Base-by-base conservation (phyloP, 768 basidiomycete species). In the Lactarius trivialis region DNA sequence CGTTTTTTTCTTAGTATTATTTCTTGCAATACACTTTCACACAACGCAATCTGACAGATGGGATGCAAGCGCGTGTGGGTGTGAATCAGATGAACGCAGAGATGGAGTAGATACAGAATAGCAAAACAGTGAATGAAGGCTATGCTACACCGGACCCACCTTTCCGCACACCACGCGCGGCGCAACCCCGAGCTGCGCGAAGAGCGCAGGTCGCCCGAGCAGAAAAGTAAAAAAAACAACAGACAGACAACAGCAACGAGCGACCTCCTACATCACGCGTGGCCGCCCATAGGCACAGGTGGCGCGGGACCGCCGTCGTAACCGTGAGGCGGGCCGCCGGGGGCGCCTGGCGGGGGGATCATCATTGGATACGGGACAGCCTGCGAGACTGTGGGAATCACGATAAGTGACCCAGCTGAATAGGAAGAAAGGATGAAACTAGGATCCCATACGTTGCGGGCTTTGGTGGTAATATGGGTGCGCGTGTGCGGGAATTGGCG, bases 361-460 rank as follows among this genome's bases (percentile, higher is more conserved):
- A 93, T 93, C 88, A 91, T 89, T n/a, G 82, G 86, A 72, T 93
- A 93, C 52, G 89, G 87, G 66, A 89, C 84, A 36, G 91, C 89
- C 68, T 92, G 91, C 74, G 86, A 85, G 72, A 93, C 91, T 93
- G 75, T 65, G 56, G 30, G 39, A 24, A 24, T 33, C 14, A 6
- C 19, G 48, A 55, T 60, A 21, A 60, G 48, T 17, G 24, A 21
- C 11, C 26, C 21, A 24, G 43, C 14, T 32, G 39, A 60, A 61
- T 70, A 67, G 60, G 60, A 62, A 60, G 55, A 68, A 64, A 69
- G 37, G 64, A 55, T 17, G 51, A 49, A n/a, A 61, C 52, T 39
- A 57, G 56, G 24, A 19, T 39, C 34, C 71, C 81, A 51, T 79
- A 93, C 91, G 75, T 76, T 93, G 91, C 61, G 91, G 91, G 71